Evolutionary conservation across 441 rosid genomes (phyloP).

Genomic region (Pelargonium australe): DNA sequence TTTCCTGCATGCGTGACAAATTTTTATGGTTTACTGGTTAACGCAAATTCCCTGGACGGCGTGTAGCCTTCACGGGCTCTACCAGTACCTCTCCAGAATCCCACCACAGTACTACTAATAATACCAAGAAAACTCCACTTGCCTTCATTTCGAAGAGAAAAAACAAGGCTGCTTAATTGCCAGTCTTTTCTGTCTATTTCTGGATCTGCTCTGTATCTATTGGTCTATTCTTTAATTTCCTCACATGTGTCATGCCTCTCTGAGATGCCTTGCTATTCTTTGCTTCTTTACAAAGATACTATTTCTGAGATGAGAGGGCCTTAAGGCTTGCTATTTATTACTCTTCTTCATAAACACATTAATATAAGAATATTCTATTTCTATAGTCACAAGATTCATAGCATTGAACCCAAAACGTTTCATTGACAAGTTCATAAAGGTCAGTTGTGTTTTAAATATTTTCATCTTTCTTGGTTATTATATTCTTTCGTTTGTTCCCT

Average conservation of each 20-base stretch:
- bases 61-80: neutral
- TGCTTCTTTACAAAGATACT: too few species aligned
- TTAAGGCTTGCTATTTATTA: too few species aligned
- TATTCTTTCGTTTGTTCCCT: too few species aligned
- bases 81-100: neutral
- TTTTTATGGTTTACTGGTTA: neutral
- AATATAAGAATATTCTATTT: too few species aligned
- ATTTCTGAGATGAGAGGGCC: too few species aligned
- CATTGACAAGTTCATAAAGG: too few species aligned
- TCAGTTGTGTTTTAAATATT: too few species aligned
- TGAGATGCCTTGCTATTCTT: neutral
- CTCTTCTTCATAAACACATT: too few species aligned
- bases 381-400: too few species aligned
- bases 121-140: conserved; percentile 1
- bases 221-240: neutral
- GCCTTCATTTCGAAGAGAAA: neutral
- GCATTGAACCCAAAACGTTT: too few species aligned
- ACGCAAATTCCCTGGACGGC: neutral
- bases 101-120: neutral
- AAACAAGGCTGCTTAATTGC: conserved; percentile 9
- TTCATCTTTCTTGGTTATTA: too few species aligned
- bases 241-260: neutral
- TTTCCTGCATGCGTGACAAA: conserved; percentile 8
- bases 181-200: neutral
- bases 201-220: neutral